Percentiles rank a stretch among this genome's conserved stretches.
These are phyloP conservation scores for Closterium sp. DNA, from an alignment of 139 green algal species.

Conservation along the genomic window DNA sequence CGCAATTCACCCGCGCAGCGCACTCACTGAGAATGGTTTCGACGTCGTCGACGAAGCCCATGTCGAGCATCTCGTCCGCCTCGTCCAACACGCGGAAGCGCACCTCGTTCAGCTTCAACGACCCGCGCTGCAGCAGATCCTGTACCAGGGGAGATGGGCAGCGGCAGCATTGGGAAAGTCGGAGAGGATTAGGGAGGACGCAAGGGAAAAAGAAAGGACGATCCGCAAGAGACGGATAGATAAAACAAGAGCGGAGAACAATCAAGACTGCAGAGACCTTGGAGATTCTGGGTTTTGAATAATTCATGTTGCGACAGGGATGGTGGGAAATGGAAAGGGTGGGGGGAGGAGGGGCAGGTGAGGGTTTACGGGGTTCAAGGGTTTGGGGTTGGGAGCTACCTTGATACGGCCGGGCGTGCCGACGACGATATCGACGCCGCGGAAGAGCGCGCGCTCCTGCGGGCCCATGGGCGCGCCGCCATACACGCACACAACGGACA, in stretches of 20 bases:
- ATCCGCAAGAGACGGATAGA: too few relatives aligned
- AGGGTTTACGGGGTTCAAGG: conserved; percentile 43
- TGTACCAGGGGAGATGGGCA: conserved; percentile 58
- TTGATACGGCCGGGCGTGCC: conserved; percentile 55
- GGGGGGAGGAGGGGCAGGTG: background rate
- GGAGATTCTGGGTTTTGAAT: background rate
- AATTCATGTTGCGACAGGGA: background rate
- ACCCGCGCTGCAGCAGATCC: conserved; percentile 88
- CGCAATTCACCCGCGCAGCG: too few relatives aligned
- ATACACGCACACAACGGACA: conserved; percentile 88
- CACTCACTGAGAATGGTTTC: conserved; percentile 86
- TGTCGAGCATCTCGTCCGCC: conserved; percentile 99
- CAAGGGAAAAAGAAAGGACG: too few relatives aligned
- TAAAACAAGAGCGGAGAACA: too few relatives aligned
- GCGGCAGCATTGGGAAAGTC: too few relatives aligned
- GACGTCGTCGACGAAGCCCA: conserved; percentile 99
- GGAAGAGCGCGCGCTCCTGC: conserved; percentile 74
- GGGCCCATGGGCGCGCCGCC: conserved; percentile 81
- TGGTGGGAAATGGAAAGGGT: background rate
- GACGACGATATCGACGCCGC: conserved; percentile 94
- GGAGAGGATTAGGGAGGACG: too few relatives aligned
- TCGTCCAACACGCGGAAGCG: conserved; percentile 94
- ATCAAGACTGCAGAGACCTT: background rate
- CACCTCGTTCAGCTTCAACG: conserved; percentile 75
- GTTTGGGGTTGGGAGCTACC: background rate